Percentiles rank a stretch among this genome's conserved stretches.
Conservation (phyloP, 2,329 filamentous ascomycete genomes). For the Septoria linicola region DNA sequence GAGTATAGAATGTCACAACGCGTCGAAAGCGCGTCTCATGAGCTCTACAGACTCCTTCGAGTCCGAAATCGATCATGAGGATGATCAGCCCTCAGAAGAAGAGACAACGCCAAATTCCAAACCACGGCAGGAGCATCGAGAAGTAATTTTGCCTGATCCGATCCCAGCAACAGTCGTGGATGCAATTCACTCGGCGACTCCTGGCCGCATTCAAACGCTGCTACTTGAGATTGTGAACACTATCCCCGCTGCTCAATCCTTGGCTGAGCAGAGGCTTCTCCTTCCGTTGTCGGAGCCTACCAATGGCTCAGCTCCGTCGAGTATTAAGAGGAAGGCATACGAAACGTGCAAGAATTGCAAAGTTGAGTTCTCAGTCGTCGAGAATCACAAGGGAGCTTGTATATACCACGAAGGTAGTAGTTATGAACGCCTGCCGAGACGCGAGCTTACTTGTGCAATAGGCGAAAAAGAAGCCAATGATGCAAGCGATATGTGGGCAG, state of each 20-base stretch:
- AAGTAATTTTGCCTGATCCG: too few relatives aligned
- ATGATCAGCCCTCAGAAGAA: too few relatives aligned
- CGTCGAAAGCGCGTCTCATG: too few relatives aligned
- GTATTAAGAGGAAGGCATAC: conserved; percentile 11
- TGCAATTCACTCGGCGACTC: background rate
- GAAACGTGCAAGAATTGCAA: conserved; percentile 13
- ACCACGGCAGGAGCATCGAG: too few relatives aligned
- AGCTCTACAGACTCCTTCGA: too few relatives aligned
- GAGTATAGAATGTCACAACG: too few relatives aligned
- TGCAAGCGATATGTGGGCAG: background rate
- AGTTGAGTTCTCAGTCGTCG: background rate
- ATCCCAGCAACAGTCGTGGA: background rate
- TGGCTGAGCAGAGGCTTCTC: conserved; percentile 3
- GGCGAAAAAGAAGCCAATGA: background rate
- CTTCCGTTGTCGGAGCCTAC: background rate
- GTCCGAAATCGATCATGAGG: too few relatives aligned
- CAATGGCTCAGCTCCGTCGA: background rate
- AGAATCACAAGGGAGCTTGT: conserved; percentile 5
- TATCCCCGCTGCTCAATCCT: background rate
- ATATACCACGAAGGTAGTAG: conserved; percentile 9
- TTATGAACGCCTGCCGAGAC: background rate
- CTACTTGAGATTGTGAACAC: conserved; percentile 1
- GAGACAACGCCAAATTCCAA: too few relatives aligned
- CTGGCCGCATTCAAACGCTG: background rate
- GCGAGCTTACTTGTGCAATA: background rate